These are phyloP conservation scores for Sphaerostilbella broomeana DNA, from an alignment of 2,329 filamentous ascomycete genomes.

Conservation along the genomic window DNA sequence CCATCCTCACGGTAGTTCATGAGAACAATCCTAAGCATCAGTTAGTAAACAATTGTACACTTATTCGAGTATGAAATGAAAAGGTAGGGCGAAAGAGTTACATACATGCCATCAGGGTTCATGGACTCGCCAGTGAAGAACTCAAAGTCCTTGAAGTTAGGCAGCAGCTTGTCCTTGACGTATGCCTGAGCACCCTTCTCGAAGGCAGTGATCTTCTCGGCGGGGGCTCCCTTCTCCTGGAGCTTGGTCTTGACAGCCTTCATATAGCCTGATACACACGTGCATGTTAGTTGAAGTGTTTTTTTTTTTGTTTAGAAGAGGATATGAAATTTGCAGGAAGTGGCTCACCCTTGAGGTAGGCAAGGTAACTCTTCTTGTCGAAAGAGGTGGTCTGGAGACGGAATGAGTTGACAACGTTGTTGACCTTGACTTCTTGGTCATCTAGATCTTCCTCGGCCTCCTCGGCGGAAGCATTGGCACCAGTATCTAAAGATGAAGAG, in stretches of 20 bases:
- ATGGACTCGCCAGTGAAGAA: conserved; percentile 89
- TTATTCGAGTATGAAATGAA: no score
- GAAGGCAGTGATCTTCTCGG: conserved; percentile 68
- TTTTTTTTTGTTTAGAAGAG: no score
- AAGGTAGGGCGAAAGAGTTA: conserved; percentile 19
- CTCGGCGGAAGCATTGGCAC: conserved; percentile 96
- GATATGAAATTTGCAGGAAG: neutral
- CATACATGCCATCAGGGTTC: conserved; percentile 90
- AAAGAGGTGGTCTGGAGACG: conserved; percentile 71
- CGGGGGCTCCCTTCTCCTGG: conserved; percentile 53
- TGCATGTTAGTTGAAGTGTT: no score
- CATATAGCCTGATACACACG: conserved; percentile 63
- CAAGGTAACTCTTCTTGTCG: conserved; percentile 82
- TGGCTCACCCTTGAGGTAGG: conserved; percentile 72
- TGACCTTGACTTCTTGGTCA: conserved; percentile 66
- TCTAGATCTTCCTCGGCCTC: conserved; percentile 72
- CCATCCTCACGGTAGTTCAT: conserved; percentile 98
- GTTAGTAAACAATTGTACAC: no score
- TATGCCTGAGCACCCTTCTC: conserved; percentile 66
- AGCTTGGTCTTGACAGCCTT: conserved; percentile 74
- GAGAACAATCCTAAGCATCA: conserved; percentile 62
- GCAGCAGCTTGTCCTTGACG: conserved; percentile 74
- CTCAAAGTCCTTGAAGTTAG: conserved; percentile 93
- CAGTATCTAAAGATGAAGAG: conserved; percentile 55
- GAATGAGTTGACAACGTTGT: conserved; percentile 92